These are phyloP conservation scores for Mycena sp. DNA, from an alignment of 1,284 basidiomycete genomes.

Conservation along the genomic window DNA sequence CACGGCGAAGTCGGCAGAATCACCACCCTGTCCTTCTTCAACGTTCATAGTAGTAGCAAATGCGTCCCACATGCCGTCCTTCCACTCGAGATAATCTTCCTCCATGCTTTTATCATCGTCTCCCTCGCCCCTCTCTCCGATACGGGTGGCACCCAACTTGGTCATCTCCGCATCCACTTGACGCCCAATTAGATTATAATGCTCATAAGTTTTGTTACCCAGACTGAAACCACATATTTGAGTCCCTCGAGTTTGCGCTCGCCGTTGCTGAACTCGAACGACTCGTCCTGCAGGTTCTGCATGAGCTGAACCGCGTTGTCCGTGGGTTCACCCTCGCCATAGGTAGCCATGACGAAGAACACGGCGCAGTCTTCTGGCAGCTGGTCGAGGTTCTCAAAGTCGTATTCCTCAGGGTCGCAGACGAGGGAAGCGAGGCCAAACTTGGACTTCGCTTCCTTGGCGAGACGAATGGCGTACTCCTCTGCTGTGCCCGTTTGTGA, in stretches of 20 bases:
- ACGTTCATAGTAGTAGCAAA: slow-evolving; percentile 86
- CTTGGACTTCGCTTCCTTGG: slow-evolving; percentile 94
- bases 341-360: slow-evolving; percentile 97
- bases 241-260: slow-evolving; percentile 83
- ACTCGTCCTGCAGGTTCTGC: slow-evolving; percentile 90
- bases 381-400: slow-evolving; percentile 95
- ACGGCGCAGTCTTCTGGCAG: slow-evolving; percentile 88
- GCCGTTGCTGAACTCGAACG: slow-evolving; percentile 88
- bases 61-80: slow-evolving; percentile 95
- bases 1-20: slow-evolving; percentile 94
- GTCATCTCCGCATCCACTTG: slow-evolving; percentile 81
- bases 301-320: slow-evolving; percentile 97
- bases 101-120: slow-evolving; percentile 99
- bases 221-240: slow-evolving; percentile 95
- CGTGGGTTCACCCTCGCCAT: slow-evolving; percentile 98
- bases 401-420: slow-evolving; percentile 97
- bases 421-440: slow-evolving; percentile 94
- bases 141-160: slow-evolving; percentile 86
- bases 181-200: slow-evolving; percentile 92
- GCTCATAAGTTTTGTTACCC: slow-evolving; percentile 95
- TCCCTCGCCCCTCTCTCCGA: slow-evolving; percentile 94
- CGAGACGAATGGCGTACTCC: slow-evolving; percentile 93
- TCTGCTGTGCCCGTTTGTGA: slow-evolving; percentile 97
- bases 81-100: slow-evolving; percentile 99
- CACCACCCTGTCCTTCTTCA: slow-evolving; percentile 95